Base-by-base conservation (phyloP, 2,329 filamentous ascomycete genomes). In the Pseudogymnoascus sp. region DNA sequence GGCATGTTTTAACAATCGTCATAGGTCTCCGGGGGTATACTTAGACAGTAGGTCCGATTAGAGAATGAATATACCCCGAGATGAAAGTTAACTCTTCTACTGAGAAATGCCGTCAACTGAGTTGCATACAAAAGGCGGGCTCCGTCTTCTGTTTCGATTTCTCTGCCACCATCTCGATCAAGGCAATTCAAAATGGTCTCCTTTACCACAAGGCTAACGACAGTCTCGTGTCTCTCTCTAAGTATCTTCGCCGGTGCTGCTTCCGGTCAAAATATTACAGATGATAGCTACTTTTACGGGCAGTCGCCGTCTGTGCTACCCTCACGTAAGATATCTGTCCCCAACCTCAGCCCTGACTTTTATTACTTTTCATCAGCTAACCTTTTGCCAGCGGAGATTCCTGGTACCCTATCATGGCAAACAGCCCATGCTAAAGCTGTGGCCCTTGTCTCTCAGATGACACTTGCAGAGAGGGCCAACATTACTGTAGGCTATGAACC, bases 401-500 rank as follows among this genome's bases (percentile, higher is more conserved):
- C 43, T 29, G 43, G 43, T 14, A 49, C 21, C 23, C 43, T 49
- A 10, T 49, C 43, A 49, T 49, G 43, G 43, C 43, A 49, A 26
- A 49, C 43, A n/a, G 43, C 43, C n/a, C 43, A 49, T 21, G 12
- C 43, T 5, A 49, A 49, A 49, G 43, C 43, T n/a, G 43, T 49
- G 38, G 38, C 38, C 38, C 38, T 97, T 77, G 92, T 97, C 1
- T 77, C 81, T 60, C 83, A 84, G 68, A 97, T 97, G 93, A 93
- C 87, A 0, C 76, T 97, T 43, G 80, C 88, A 0, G 93, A 97
- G 72, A 97, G 96, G 75, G 90, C 97, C 67, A 96, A 96, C 72
- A 80, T 96, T 63, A 96, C 91, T 0, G 95, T 91, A 0, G 92
- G 92, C 96, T 90, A 90, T 81, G 81, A 70, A 94, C 93, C 90